Conservation (phyloP, 805 yeast genomes). For the Metschnikowia shivogae region DNA sequence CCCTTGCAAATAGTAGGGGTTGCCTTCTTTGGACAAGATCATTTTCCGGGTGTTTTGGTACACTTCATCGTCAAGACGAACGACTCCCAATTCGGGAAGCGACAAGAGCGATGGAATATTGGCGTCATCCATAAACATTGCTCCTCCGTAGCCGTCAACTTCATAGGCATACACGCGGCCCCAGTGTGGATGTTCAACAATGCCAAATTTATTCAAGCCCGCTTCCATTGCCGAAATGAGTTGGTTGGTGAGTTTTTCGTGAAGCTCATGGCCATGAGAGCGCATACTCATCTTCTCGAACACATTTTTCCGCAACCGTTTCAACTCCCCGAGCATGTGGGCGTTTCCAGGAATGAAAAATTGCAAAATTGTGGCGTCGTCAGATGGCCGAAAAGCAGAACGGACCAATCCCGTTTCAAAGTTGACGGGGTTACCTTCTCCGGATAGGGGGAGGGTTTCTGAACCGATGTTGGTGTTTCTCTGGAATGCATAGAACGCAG, state of each 20-base stretch:
- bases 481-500: conserved; percentile 62
- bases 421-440: conserved; percentile 82
- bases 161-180: conserved; percentile 86
- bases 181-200: conserved; percentile 59
- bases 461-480: conserved; percentile 71
- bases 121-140: conserved; percentile 82
- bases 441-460: conserved; percentile 75
- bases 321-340: conserved; percentile 62
- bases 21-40: conserved; percentile 64
- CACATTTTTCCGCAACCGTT: conserved; percentile 24
- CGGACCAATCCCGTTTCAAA: conserved; percentile 66
- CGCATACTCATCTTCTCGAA: conserved; percentile 18
- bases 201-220: conserved; percentile 63
- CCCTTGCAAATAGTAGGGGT: conserved; percentile 75
- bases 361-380: conserved; percentile 78
- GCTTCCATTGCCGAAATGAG: conserved; percentile 42
- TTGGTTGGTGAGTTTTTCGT: conserved; percentile 22
- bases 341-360: conserved; percentile 85
- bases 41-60: conserved; percentile 78
- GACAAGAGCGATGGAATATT: conserved; percentile 79
- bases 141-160: conserved; percentile 81
- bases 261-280: conserved; percentile 9
- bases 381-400: conserved; percentile 84
- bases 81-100: conserved; percentile 73
- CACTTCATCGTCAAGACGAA: conserved; percentile 46